A percentile compares a stretch with the other conserved stretches of the same genome.
phyloP scores from a whole-genome alignment of 2,329 filamentous ascomycete genomes.

The Colletotrichum eleusines region DNA sequence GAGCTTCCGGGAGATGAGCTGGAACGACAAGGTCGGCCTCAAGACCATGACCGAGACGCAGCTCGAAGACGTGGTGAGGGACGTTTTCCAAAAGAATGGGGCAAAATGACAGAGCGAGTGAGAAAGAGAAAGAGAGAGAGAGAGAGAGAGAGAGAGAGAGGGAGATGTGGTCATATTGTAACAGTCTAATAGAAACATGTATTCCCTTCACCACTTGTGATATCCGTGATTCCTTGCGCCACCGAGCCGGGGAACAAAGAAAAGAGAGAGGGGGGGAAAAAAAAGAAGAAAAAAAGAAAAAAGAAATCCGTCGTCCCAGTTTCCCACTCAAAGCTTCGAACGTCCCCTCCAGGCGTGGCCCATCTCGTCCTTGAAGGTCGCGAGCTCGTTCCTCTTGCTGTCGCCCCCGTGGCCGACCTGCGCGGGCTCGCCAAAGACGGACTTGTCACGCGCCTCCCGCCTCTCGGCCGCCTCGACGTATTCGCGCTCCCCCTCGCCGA shows the following conservation, averaged over 20 bases:
- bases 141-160: no score
- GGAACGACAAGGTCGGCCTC: constrained; percentile 15
- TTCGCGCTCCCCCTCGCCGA: constrained; percentile 58
- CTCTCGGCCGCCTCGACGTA: constrained; percentile 56
- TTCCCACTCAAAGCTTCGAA: constrained; percentile 22
- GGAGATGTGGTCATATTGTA: constrained; percentile 10
- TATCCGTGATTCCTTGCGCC: constrained; percentile 14
- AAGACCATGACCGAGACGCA: neutral
- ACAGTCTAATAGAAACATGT: constrained; percentile 16
- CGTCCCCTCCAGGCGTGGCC: constrained; percentile 45
- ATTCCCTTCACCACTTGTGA: neutral
- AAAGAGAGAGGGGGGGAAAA: no score
- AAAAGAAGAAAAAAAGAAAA: neutral
- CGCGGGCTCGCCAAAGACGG: constrained; percentile 52
- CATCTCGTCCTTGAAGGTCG: constrained; percentile 54
- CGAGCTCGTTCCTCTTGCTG: constrained; percentile 56
- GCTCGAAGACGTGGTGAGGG: neutral
- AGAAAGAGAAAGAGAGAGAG: no score
- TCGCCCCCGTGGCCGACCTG: constrained; percentile 56
- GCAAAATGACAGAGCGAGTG: neutral
- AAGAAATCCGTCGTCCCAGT: neutral
- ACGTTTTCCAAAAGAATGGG: neutral
- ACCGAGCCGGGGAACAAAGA: no score
- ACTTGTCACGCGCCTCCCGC: constrained; percentile 47
- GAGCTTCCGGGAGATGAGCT: constrained; percentile 34